Conservation (phyloP, 2,329 filamentous ascomycete genomes). For the Phialophora chinensis region DNA sequence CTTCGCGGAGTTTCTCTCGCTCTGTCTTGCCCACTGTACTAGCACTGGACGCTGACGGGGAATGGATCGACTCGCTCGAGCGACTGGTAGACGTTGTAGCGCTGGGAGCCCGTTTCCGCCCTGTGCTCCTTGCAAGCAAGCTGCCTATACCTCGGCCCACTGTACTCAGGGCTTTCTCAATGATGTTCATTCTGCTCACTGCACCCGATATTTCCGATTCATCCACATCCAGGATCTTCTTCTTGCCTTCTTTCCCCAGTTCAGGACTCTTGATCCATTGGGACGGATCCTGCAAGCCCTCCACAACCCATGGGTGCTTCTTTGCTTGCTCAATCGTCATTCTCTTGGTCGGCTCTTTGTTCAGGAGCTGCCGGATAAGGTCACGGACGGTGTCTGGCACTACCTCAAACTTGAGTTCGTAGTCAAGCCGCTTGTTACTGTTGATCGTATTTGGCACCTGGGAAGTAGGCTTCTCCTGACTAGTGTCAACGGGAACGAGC, state of each 20-base stretch:
- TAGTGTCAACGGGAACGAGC: constrained; percentile 70
- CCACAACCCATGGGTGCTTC: constrained; percentile 86
- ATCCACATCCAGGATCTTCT: constrained; percentile 83
- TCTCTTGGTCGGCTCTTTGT: constrained; percentile 85
- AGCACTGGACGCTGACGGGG: constrained; percentile 60
- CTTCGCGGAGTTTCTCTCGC: constrained; percentile 43
- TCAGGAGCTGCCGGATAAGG: constrained; percentile 77
- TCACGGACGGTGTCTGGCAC: constrained; percentile 81
- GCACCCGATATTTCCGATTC: constrained; percentile 87
- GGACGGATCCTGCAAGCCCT: constrained; percentile 74
- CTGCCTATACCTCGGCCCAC: constrained; percentile 67
- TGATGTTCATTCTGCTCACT: constrained; percentile 84
- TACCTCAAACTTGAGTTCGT: constrained; percentile 82
- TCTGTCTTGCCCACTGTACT: constrained; percentile 62
- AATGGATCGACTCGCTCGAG: constrained; percentile 61
- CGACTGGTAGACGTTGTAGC: constrained; percentile 60
- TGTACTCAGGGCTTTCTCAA: constrained; percentile 71
- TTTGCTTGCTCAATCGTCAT: constrained; percentile 93
- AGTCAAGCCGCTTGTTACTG: constrained; percentile 74
- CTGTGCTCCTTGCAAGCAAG: constrained; percentile 58
- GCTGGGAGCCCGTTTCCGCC: constrained; percentile 59
- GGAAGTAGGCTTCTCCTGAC: constrained; percentile 31
- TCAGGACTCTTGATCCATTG: constrained; percentile 96
- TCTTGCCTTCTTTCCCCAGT: constrained; percentile 74
- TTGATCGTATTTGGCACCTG: constrained; percentile 56